Evolutionary conservation across 129 eudicot genomes (phyloP), one percentile per base, ranked within the genome.

Genomic region (Calendula officinalis): DNA sequence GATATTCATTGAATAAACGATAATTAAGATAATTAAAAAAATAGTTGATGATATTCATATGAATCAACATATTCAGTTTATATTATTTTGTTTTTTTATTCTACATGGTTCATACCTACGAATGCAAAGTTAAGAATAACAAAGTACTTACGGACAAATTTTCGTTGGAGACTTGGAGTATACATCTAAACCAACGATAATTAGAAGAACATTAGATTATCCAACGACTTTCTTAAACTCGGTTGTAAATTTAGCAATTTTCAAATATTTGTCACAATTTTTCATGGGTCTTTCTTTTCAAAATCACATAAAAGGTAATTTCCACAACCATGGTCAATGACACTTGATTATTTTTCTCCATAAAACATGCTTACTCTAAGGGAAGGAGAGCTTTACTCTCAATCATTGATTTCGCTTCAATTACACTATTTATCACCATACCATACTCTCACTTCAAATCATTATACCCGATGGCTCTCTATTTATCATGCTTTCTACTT

Each of bases 291-390:
- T 61, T 42, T 61, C 5, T 46, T 43, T 61, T 61, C 67, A 42
- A 7, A 61, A 27, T 22, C 41, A 61, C 39, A 45, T 42, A 10
- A 7, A 38, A 58, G 46, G 63, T 37, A 10, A 38, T 36, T 59
- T 36, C 49, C 51, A 61, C 38, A 61, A 61, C 52, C 53, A 61
- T 61, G 67, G 67, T 61, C 67, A 61, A 61, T n/a, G 59, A 53
- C 38, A 12, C 12, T 53, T 53, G 59, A 22, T 2, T 61, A 22
- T 61, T 41, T 17, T 41, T 42, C 67, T 61, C 67, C 67, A 61
- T 45, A 61, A 61, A 61, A 61, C 39, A 12, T 61, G 67, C 67
- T 41, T 60, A 43, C 67, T 43, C 67, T 17, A 61, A 61, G 53
- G 49, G 42, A 11, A 11, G 51, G 67, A 61, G 67, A 61, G 50